phyloP scores from a whole-genome alignment of 352 stramenopile species.

The Globisporangium sylvaticum region DNA sequence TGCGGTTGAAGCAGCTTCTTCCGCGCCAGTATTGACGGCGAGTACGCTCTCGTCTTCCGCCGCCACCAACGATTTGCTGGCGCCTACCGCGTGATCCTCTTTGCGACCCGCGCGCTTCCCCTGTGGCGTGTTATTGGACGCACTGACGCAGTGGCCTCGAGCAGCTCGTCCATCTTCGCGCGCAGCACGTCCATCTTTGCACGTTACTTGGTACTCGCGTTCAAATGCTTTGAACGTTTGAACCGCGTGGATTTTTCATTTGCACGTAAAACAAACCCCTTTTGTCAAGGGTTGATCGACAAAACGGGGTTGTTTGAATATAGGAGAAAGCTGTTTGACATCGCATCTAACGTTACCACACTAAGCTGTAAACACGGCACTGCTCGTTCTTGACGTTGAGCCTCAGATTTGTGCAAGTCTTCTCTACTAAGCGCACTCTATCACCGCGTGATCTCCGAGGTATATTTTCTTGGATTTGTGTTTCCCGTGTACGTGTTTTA shows the following conservation, averaged over 20 bases:
- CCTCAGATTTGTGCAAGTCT: too few species aligned
- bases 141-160: slow-evolving; percentile 11
- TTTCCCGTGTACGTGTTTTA: too few species aligned
- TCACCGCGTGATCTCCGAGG: too few species aligned
- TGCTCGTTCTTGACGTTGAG: too few species aligned
- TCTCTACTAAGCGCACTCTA: too few species aligned
- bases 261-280: too few species aligned
- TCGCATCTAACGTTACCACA: too few species aligned
- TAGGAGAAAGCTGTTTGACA: too few species aligned
- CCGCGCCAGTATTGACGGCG: background rate
- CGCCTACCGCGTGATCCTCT: background rate
- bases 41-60: background rate
- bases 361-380: too few species aligned
- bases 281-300: too few species aligned
- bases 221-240: slow-evolving; percentile 12
- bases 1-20: background rate
- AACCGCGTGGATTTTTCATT: slow-evolving; percentile 4
- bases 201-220: background rate
- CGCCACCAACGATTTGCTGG: slow-evolving; percentile 6
- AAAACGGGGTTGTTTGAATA: too few species aligned
- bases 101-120: slow-evolving; percentile 6
- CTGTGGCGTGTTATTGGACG: slow-evolving; percentile 8
- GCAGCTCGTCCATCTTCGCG: slow-evolving; percentile 16
- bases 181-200: background rate
- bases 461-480: too few species aligned